Conservation (phyloP, 495 filamentous ascomycete genomes). For the Rusavskia elegans region DNA sequence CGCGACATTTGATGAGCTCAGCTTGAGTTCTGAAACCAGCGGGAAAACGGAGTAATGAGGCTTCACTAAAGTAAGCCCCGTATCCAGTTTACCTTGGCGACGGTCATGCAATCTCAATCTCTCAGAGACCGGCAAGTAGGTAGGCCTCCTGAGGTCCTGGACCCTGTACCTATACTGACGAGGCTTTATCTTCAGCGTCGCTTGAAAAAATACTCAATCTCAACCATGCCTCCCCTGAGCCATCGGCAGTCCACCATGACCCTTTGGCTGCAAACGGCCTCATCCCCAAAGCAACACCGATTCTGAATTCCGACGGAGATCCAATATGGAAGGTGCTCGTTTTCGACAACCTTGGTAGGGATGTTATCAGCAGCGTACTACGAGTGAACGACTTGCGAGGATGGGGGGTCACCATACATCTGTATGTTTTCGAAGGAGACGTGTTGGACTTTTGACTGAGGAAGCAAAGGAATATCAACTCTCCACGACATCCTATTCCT, state of each 20-base stretch:
- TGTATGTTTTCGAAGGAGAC: slow-evolving; percentile 32
- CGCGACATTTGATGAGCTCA: too few species aligned
- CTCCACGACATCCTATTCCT: slow-evolving; percentile 75
- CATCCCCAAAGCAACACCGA: slow-evolving; percentile 54
- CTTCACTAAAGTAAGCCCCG: background rate
- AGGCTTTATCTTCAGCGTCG: slow-evolving; percentile 44
- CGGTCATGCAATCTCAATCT: slow-evolving; percentile 59
- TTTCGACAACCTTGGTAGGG: slow-evolving; percentile 52
- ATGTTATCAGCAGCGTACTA: slow-evolving; percentile 84
- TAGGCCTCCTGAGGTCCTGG: slow-evolving; percentile 30
- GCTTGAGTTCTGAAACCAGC: background rate
- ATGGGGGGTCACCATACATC: slow-evolving; percentile 94
- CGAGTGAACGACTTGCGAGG: slow-evolving; percentile 81
- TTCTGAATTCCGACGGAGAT: slow-evolving; percentile 77
- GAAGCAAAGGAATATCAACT: slow-evolving; percentile 52
- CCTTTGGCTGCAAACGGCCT: slow-evolving; percentile 37
- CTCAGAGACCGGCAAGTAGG: slow-evolving; percentile 94
- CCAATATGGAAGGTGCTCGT: slow-evolving; percentile 61
- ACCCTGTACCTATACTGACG: background rate
- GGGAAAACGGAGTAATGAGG: background rate
- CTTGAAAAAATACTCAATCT: slow-evolving; percentile 93
- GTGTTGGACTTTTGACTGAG: slow-evolving; percentile 2
- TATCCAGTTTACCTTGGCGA: slow-evolving; percentile 15
- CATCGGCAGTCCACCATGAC: slow-evolving; percentile 39
- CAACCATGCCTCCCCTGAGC: slow-evolving; percentile 52